Base-by-base conservation (phyloP, 1,284 basidiomycete genomes). In the Papiliotrema terrestris region DNA sequence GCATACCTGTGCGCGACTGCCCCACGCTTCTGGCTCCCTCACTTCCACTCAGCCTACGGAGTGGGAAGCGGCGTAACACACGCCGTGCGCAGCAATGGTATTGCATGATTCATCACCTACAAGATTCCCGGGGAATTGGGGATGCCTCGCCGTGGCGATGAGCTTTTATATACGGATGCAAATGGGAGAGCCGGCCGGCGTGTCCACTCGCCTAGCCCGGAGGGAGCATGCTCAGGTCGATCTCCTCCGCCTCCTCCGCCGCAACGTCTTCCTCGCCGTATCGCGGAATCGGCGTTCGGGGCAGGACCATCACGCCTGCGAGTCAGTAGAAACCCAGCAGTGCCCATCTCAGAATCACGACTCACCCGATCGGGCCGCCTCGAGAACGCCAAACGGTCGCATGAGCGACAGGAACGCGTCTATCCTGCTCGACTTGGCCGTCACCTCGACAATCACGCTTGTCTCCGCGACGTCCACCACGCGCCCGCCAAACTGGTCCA, bases 391-490 rank as follows among this genome's bases (percentile, higher is more conserved):
- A 71, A 95, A 99, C 5, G 95, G 95, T 73, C 93, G 87, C 63
- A 98, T 80, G 45, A 99, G 80, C 64, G 84, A 87, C 67, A 98
- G 80, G 81, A 98, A 98, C 19, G 92, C 91, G 71, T 98, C 90
- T 49, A 98, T 89, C 42, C 95, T 82, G 43, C 82, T 80, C 51
- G 89, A 91, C 82, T 98, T 98, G 49, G 89, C 96, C 22, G 88
- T 88, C 76, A 98, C 79, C 80, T 99, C 95, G 46, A 98, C 89
- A 60, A 98, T 97, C 46, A 95, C 86, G 69, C 87, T 89, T 69
- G 95, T 86, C 74, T 94, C 90, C 75, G 89, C 90, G 52, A 99
- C 86, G 75, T 99, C 96, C 43, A 98, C 94, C 56, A 98, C 86
- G 65, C 87, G 86, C 8, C 90, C 96, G 25, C 89, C 86, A 68